A percentile compares a stretch with the other conserved stretches of the same genome.
Conservation (phyloP, 257 asterid genomes). For the Nicotiana attenuata region DNA sequence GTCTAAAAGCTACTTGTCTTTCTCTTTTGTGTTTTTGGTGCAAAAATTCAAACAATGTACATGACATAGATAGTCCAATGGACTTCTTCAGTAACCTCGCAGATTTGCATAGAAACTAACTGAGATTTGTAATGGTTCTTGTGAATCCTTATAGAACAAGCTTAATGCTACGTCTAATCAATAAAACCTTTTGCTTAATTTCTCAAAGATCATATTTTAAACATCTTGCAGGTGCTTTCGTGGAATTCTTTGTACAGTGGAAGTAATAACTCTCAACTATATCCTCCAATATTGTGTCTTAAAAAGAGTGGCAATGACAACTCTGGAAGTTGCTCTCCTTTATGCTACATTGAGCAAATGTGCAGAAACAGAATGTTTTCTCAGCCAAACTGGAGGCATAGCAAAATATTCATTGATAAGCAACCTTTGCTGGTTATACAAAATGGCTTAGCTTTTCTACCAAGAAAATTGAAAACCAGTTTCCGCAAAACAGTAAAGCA, state of each 20-base stretch:
- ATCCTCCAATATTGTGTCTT: slow-evolving; percentile 29
- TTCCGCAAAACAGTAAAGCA: slow-evolving; percentile 22
- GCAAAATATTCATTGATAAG: slow-evolving; percentile 26
- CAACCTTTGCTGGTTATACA: slow-evolving; percentile 28
- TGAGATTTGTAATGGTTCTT: background rate
- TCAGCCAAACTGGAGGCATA: slow-evolving; percentile 31
- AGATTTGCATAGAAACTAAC: background rate
- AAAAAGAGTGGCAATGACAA: slow-evolving; percentile 11
- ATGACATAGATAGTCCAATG: background rate
- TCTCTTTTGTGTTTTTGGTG: too few species aligned
- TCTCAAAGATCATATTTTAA: background rate
- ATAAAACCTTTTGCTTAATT: background rate
- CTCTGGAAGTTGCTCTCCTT: background rate
- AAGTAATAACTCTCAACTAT: slow-evolving; percentile 21
- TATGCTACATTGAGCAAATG: slow-evolving; percentile 17
- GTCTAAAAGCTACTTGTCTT: too few species aligned
- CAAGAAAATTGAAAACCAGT: slow-evolving; percentile 26
- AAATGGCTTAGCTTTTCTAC: slow-evolving; percentile 21
- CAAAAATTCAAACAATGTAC: too few species aligned
- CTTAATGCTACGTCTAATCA: background rate
- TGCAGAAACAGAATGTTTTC: slow-evolving; percentile 14
- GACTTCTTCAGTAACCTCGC: background rate
- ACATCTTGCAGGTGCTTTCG: slow-evolving; percentile 36
- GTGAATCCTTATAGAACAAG: background rate
- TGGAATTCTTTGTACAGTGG: slow-evolving; percentile 22